Percentiles rank a stretch among this genome's conserved stretches.
Conservation (phyloP, 1,284 basidiomycete genomes). For the Sanguinoderma infundibulare region DNA sequence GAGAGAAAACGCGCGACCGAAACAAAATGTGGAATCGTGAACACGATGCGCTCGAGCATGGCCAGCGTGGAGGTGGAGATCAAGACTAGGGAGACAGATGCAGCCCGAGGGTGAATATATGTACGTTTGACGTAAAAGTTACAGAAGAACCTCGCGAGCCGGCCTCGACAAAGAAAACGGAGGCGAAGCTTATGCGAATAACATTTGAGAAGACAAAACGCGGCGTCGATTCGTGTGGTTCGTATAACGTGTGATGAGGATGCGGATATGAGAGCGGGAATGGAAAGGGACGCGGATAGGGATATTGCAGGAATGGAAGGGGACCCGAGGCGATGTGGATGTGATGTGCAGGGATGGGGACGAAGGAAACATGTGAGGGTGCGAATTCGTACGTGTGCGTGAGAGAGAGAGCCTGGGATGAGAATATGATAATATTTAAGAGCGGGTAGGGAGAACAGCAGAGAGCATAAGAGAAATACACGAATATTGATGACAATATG, state of each 20-base stretch:
- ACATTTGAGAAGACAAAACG: conserved; percentile 1
- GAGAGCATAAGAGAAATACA: conserved; percentile 20
- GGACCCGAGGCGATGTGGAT: neutral
- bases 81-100: conserved; percentile 2
- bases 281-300: neutral
- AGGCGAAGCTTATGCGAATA: neutral
- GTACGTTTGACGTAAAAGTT: conserved; percentile 24
- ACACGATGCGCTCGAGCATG: neutral
- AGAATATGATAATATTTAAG: conserved; percentile 16
- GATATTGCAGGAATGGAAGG: neutral
- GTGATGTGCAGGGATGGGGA: neutral
- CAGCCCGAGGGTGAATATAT: conserved; percentile 17
- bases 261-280: neutral
- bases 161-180: conserved; percentile 2
- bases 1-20: too few relatives aligned
- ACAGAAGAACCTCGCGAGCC: conserved; percentile 15
- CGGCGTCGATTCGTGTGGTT: neutral
- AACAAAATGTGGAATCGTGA: neutral
- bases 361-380: neutral
- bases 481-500: conserved; percentile 18
- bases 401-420: conserved; percentile 10
- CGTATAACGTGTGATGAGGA: neutral
- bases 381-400: conserved; percentile 8
- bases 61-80: neutral
- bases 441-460: conserved; percentile 14